A percentile compares a stretch with the other conserved stretches of the same genome.
Conservation (phyloP, 192 early-diverging fungal genomes). For the Coemansia sp. region DNA sequence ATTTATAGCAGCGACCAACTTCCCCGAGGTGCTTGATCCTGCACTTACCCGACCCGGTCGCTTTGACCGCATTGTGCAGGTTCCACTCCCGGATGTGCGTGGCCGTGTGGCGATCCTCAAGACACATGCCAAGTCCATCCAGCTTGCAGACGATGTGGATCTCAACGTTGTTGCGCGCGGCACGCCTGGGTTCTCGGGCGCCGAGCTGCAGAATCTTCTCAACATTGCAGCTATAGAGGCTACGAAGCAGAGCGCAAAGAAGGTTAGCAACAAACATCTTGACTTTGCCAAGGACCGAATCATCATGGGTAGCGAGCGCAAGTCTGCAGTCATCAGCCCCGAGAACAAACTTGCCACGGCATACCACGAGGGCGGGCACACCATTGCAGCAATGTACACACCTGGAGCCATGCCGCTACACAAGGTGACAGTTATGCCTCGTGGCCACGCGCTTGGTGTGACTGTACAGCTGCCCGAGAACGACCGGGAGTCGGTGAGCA, state of each 20-base stretch:
- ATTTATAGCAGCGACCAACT: constrained; percentile 98
- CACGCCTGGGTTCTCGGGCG: constrained; percentile 98
- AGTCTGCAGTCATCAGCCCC: constrained; percentile 86
- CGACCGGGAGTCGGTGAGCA: constrained; percentile 78
- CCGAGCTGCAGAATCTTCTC: constrained; percentile 96
- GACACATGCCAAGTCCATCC: constrained; percentile 83
- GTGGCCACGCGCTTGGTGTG: constrained; percentile 74
- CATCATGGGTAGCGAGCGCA: constrained; percentile 96
- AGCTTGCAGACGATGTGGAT: constrained; percentile 72
- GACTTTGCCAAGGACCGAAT: constrained; percentile 99
- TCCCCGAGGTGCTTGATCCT: constrained; percentile 94
- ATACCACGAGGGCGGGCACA: constrained; percentile 98
- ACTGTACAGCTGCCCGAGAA: constrained; percentile 94
- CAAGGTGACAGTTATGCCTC: constrained; percentile 98
- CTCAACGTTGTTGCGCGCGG: constrained; percentile 86
- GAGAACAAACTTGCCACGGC: constrained; percentile 88
- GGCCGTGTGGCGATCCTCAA: constrained; percentile 91
- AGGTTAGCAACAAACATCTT: constrained; percentile 78
- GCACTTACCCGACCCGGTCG: constrained; percentile 96
- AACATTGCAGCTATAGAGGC: constrained; percentile 98
- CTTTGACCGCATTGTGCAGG: constrained; percentile 93
- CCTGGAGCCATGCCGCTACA: constrained; percentile 93
- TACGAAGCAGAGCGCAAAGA: constrained; percentile 70
- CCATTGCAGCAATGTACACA: constrained; percentile 93
- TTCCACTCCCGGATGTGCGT: constrained; percentile 95